Conservation (phyloP, 2,329 filamentous ascomycete genomes). For the Talaromyces albobiverticillius region DNA sequence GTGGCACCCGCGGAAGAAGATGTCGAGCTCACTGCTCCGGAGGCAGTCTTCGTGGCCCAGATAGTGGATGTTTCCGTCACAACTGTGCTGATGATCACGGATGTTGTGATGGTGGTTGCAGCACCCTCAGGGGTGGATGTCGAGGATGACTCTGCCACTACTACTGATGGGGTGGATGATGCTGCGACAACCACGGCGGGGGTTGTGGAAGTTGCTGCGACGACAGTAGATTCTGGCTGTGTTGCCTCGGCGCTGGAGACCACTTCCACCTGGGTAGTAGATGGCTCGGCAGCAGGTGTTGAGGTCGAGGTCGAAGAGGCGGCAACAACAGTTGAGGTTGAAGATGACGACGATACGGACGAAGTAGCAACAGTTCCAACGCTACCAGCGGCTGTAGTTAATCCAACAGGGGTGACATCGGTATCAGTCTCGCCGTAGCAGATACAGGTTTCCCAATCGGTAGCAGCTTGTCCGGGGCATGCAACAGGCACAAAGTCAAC, state of each 20-base stretch:
- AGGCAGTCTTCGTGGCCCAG: neutral
- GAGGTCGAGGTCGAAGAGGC: neutral
- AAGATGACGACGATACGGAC: neutral
- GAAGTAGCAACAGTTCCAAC: neutral
- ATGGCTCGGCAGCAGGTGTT: neutral
- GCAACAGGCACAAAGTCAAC: constrained; percentile 31
- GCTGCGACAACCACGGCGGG: neutral
- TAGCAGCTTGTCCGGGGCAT: constrained; percentile 26
- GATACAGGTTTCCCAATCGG: constrained; percentile 25
- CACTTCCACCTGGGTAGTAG: neutral
- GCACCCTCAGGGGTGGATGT: neutral
- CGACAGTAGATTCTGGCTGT: neutral
- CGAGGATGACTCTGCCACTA: neutral
- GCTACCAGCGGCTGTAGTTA: constrained; percentile 3
- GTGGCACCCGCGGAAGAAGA: neutral
- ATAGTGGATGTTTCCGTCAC: constrained; percentile 4
- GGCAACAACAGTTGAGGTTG: neutral
- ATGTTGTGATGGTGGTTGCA: neutral
- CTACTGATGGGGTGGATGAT: neutral
- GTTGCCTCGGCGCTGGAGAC: neutral
- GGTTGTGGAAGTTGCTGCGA: neutral
- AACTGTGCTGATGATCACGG: neutral
- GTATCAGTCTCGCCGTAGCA: constrained; percentile 21
- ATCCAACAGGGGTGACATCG: constrained; percentile 14
- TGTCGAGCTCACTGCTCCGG: neutral